Evolutionary conservation across 768 basidiomycete genomes (phyloP), one percentile per base, ranked within the genome.

Genomic region (Lyophyllum decastes): DNA sequence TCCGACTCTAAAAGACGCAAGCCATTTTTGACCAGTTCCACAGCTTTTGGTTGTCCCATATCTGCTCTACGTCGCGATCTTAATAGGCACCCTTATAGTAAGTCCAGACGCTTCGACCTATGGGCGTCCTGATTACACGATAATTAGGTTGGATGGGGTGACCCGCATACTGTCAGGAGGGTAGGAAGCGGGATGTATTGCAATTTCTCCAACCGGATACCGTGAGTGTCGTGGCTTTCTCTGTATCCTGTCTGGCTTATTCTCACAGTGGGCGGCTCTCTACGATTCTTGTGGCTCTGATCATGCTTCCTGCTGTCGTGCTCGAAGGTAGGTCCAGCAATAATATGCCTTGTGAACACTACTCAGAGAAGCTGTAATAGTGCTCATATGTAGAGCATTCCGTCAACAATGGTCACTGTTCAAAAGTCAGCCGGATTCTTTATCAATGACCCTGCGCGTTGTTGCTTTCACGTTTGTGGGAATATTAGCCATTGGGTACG

Each of bases 171-270:
- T 5, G 65, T 66, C 10, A 25, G 22, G n/a, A 38, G 65, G 38
- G 65, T 64, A 21, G 59, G 61, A 17, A 66, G 63, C 46, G 67
- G 65, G 33, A 68, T 68, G 67, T 68, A 68, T 50, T 68, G 67
- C 51, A 65, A 61, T 27, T 60, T 66, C 16, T 55, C 61, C 35
- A 55, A 62, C 44, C 33, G 33, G 10, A 24, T 49, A 27, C 38
- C 54, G 43, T 50, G 14, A 21, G 44, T 38, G 14, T 16, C 14
- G 49, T 30, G 5, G 1, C 10, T 24, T 27, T n/a, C n/a, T 21
- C 24, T 24, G 22, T 21, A 50, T 43, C 17, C 12, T 19, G 16
- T 16, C 55, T 56, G 9, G 25, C 24, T 44, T 12, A 55, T 16
- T 26, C 2, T 8, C 2, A 6, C 52, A 68, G 67, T 11, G 67